These are phyloP conservation scores for Panicum hallii DNA, from an alignment of 202 grass and related monocot genomes.

Conservation along the genomic window DNA sequence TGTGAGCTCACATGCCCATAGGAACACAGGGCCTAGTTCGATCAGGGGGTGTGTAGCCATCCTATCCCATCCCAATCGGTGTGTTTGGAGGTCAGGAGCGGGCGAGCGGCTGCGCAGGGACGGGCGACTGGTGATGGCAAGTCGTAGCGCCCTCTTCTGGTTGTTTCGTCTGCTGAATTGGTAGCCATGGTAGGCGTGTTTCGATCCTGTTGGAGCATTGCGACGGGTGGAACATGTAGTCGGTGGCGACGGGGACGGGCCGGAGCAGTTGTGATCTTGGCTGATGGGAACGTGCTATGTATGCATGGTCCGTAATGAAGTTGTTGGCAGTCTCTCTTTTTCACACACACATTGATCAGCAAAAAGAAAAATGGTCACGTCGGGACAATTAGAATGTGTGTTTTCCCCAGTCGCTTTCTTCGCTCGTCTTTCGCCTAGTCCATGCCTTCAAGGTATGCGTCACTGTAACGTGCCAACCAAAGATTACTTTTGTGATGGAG, in stretches of 20 bases:
- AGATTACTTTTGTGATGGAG: constrained; percentile 22
- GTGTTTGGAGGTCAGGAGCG: no score
- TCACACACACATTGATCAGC: neutral
- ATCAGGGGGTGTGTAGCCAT: no score
- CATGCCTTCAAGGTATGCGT: neutral
- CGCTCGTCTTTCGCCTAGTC: neutral
- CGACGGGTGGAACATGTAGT: constrained; percentile 8
- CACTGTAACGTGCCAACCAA: constrained; percentile 12
- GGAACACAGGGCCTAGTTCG: neutral
- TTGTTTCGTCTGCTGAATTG: constrained; percentile 37
- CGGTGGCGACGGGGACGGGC: neutral
- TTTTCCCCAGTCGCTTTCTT: neutral
- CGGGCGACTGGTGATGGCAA: no score
- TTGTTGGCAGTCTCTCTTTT: neutral
- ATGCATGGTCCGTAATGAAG: constrained; percentile 6
- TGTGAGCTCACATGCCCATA: constrained; percentile 52
- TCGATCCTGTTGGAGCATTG: constrained; percentile 16
- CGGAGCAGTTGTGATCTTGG: constrained; percentile 19
- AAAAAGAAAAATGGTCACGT: neutral
- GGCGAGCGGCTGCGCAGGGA: no score
- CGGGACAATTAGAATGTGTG: neutral
- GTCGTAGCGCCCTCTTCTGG: neutral
- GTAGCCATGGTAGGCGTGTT: neutral
- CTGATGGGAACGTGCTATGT: neutral
- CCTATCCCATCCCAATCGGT: no score